Evolutionary conservation across 78 protist genomes (phyloP).

Genomic region (Dictyostelium discoideum): DNA sequence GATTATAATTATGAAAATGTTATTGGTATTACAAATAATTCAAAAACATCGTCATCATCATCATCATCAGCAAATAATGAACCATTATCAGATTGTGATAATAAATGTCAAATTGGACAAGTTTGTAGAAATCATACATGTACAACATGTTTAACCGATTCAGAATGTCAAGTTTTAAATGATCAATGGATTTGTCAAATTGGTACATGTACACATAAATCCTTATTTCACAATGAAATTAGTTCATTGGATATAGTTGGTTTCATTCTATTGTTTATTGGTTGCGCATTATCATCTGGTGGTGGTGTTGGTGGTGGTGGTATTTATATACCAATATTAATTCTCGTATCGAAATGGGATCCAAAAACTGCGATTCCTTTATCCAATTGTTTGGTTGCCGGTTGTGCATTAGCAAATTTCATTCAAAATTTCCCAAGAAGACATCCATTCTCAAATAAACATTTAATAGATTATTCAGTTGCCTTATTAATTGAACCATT

Average conservation of each 20-base stretch:
- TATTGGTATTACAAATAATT: neutral
- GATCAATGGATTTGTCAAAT: slow-evolving; percentile 10
- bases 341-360: slow-evolving; percentile 35
- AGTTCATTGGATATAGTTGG: slow-evolving; percentile 29
- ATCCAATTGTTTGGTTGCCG: slow-evolving; percentile 79
- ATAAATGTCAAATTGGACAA: slow-evolving; percentile 44
- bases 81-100: neutral
- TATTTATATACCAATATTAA: slow-evolving; percentile 69
- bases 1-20: too few species aligned
- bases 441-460: slow-evolving; percentile 71
- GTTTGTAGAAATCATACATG: slow-evolving; percentile 35
- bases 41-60: neutral
- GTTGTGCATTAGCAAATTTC: slow-evolving; percentile 70
- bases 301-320: slow-evolving; percentile 86
- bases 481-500: slow-evolving; percentile 73
- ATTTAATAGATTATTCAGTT: slow-evolving; percentile 49
- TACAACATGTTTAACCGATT: slow-evolving; percentile 7
- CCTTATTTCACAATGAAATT: slow-evolving; percentile 45
- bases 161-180: slow-evolving; percentile 11
- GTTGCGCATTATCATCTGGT: slow-evolving; percentile 72
- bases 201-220: slow-evolving; percentile 41
- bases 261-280: slow-evolving; percentile 22
- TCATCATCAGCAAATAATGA: neutral
- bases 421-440: slow-evolving; percentile 76
- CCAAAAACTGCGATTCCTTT: slow-evolving; percentile 67